Evolutionary conservation across 371 early-diverging fungal species (phyloP).

Genomic region (Mucor indicus): DNA sequence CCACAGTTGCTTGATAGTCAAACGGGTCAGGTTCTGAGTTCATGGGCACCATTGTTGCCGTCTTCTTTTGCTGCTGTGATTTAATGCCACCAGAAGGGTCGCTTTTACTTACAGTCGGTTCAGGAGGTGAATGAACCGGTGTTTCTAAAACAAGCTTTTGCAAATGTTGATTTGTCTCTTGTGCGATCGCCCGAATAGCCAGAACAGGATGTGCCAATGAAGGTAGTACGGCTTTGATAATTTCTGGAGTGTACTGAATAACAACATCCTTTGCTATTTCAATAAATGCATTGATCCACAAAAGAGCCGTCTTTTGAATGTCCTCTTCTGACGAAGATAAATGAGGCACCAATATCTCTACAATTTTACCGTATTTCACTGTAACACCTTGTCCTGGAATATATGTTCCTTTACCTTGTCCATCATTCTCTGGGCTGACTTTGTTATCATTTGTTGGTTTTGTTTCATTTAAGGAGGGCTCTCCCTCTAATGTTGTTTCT

Average conservation of each 20-base stretch:
- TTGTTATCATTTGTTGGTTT: too few relatives aligned
- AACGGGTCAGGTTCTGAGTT: constrained; percentile 66
- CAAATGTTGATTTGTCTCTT: constrained; percentile 71
- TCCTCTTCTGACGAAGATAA: constrained; percentile 78
- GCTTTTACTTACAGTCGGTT: constrained; percentile 23
- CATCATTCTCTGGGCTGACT: constrained; percentile 29
- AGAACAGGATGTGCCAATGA: constrained; percentile 70
- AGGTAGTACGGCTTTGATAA: constrained; percentile 79
- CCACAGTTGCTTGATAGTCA: constrained; percentile 76
- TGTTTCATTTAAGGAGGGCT: too few relatives aligned
- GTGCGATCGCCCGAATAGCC: constrained; percentile 66
- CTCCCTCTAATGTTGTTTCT: neutral
- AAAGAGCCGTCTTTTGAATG: constrained; percentile 81
- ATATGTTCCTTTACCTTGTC: constrained; percentile 58
- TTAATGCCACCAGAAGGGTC: constrained; percentile 16
- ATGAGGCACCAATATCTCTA: constrained; percentile 80
- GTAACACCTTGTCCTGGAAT: constrained; percentile 71
- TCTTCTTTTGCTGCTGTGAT: too few relatives aligned
- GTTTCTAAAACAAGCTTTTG: constrained; percentile 68
- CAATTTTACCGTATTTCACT: constrained; percentile 76
- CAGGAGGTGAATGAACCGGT: constrained; percentile 24
- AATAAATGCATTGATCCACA: constrained; percentile 87
- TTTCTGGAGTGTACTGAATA: constrained; percentile 70
- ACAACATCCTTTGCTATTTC: constrained; percentile 73
- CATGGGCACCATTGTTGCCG: too few relatives aligned